A percentile compares a stretch with the other conserved stretches of the same genome.
Conservation (phyloP, 345 rosid genomes). For the Brassica rapa region DNA sequence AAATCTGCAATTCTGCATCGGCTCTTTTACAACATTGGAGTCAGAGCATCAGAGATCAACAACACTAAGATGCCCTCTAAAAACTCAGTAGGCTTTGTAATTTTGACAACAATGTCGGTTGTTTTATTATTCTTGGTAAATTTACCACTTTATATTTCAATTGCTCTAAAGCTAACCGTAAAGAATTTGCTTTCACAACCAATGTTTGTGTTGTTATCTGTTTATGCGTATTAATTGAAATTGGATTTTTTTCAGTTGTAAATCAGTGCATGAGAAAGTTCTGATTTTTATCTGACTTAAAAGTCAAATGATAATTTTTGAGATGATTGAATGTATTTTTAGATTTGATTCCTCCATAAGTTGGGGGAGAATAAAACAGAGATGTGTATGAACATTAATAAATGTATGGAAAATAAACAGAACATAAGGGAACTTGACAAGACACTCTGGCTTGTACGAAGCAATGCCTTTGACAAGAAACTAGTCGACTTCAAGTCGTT, state of each 20-base stretch:
- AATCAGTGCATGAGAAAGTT: background rate
- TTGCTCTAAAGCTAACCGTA: background rate
- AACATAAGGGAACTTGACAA: background rate
- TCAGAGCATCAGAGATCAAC: constrained; percentile 8
- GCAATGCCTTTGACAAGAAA: background rate
- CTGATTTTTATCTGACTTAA: background rate
- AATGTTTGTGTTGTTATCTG: background rate
- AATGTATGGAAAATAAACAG: background rate
- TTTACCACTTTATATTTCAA: background rate
- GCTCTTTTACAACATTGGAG: background rate
- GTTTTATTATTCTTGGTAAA: background rate
- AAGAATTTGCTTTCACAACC: background rate
- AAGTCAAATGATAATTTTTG: background rate
- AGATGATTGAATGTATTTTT: background rate
- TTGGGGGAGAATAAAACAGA: background rate
- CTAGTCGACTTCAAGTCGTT: background rate
- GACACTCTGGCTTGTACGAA: background rate
- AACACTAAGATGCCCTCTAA: background rate
- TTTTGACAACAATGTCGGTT: background rate
- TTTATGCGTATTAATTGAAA: background rate
- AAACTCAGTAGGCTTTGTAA: background rate
- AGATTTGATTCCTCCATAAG: background rate
- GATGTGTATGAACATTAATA: background rate
- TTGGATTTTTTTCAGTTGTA: background rate
- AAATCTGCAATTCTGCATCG: background rate